Evolutionary conservation across 805 yeast genomes (phyloP), one percentile per base, ranked within the genome.

Genomic region (Saccharomycopsis guyanensis): DNA sequence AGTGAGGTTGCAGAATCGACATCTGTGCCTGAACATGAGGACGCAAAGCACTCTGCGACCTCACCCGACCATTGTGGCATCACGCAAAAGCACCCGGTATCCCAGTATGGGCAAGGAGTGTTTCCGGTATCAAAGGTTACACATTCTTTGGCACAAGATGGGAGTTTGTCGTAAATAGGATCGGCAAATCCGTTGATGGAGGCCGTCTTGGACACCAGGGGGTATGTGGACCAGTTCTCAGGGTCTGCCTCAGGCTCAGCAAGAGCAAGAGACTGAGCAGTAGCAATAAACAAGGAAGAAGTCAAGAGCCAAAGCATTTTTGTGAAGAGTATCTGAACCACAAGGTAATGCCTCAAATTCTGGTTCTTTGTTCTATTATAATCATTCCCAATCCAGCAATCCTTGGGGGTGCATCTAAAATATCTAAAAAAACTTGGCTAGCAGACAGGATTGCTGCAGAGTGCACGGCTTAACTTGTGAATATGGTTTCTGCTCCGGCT

Each of bases 71-170:
- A 70, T 50, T 64, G 68, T 13, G 73, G 69, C 72, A 71, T 69
- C 25, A 70, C 71, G 55, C 75, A 71, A 41, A 71, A 62, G 51
- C 76, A 71, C 6, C 76, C 76, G 24, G 75, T 68, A 53, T 71
- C 76, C 75, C 75, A 71, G 57, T 71, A 69, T 39, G 76, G 76
- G 53, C 76, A 71, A 19, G 75, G 75, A 4, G 76, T 72, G 43
- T 65, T 69, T 31, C 61, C 58, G 10, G 67, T 62, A 23, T 61
- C 55, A 33, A 56, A 51, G 41, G 65, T 56, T 15, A 66, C 72
- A 58, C 76, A 71, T 3, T 58, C 52, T 44, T 58, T 49, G 33
- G 76, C 76, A 58, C 76, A 72, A 1, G 55, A 40, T 24, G 76
- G 76, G 24, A 71, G 57, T 4, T 53, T 45, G 23, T 53, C 55